phyloP scores from a whole-genome alignment of 2,329 filamentous ascomycete genomes.

The Passalora sequoiae region DNA sequence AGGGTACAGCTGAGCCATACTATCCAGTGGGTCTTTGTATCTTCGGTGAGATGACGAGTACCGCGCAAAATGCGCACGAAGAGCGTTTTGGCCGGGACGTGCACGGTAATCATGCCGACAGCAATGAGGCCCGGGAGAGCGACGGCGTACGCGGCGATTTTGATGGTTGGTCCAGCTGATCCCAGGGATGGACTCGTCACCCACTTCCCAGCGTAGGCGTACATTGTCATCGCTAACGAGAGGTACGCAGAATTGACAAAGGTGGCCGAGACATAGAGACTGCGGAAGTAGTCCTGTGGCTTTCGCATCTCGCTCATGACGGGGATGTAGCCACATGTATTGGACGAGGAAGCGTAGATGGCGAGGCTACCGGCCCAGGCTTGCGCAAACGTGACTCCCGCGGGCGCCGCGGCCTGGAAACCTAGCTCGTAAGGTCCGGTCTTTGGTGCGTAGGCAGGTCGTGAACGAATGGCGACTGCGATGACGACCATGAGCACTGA shows the following conservation, averaged over 20 bases:
- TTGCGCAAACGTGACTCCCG: slow-evolving; percentile 9
- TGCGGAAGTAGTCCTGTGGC: slow-evolving; percentile 30
- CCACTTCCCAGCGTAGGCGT: slow-evolving; percentile 43
- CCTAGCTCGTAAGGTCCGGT: slow-evolving; percentile 12
- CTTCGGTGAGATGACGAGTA: slow-evolving; percentile 17
- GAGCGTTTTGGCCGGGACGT: slow-evolving; percentile 21
- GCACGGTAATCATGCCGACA: slow-evolving; percentile 19
- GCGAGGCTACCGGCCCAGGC: slow-evolving; percentile 13
- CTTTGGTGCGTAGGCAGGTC: slow-evolving; percentile 11
- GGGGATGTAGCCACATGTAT: slow-evolving; percentile 35
- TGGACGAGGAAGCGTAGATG: slow-evolving; percentile 35
- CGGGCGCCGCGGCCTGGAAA: slow-evolving; percentile 6
- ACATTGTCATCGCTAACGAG: slow-evolving; percentile 39
- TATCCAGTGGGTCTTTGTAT: slow-evolving; percentile 16
- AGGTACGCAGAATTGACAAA: slow-evolving; percentile 29
- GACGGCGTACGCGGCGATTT: slow-evolving; percentile 43
- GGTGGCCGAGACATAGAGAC: slow-evolving; percentile 27
- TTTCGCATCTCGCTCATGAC: slow-evolving; percentile 37
- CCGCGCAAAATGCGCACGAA: slow-evolving; percentile 21
- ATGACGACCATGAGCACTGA: slow-evolving; percentile 37
- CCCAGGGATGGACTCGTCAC: slow-evolving; percentile 45
- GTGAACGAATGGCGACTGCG: slow-evolving; percentile 9
- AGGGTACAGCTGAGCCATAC: slow-evolving; percentile 16
- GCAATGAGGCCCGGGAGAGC: slow-evolving; percentile 13
- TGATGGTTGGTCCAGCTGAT: slow-evolving; percentile 39